Evolutionary conservation across 2,329 filamentous ascomycete genomes (phyloP).

Genomic region (Fusarium succisae): DNA sequence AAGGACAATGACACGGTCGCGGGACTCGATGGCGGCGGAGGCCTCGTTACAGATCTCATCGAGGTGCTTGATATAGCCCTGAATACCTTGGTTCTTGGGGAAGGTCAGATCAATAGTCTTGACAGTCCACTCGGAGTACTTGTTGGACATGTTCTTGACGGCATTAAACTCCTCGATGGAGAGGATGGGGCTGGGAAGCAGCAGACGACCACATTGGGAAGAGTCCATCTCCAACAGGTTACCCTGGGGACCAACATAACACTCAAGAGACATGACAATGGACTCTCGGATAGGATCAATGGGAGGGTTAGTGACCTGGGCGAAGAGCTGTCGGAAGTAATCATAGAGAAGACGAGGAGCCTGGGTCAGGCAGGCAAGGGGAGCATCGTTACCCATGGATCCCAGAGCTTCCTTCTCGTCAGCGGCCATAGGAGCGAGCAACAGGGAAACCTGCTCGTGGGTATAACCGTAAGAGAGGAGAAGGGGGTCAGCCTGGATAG

Average conservation of each 20-base stretch:
- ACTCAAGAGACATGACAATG: constrained; percentile 97
- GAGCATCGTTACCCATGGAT: constrained; percentile 97
- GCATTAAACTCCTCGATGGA: constrained; percentile 92
- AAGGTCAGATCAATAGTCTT: constrained; percentile 94
- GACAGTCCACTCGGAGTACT: constrained; percentile 85
- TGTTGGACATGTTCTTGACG: constrained; percentile 76
- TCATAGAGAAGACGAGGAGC: constrained; percentile 90
- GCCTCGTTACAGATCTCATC: constrained; percentile 89
- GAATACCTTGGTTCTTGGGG: constrained; percentile 81
- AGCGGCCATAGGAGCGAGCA: constrained; percentile 94
- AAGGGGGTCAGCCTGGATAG: constrained; percentile 84
- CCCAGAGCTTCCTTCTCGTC: constrained; percentile 97
- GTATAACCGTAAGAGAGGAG: constrained; percentile 93
- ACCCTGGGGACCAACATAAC: constrained; percentile 94
- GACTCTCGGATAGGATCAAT: constrained; percentile 98
- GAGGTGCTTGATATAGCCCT: constrained; percentile 86
- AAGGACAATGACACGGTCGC: constrained; percentile 86
- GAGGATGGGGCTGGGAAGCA: constrained; percentile 88
- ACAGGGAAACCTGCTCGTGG: constrained; percentile 90
- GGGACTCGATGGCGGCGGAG: constrained; percentile 83
- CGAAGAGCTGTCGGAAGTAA: constrained; percentile 98
- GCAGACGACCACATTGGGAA: constrained; percentile 85
- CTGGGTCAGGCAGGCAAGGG: constrained; percentile 88
- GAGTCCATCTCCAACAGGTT: constrained; percentile 94
- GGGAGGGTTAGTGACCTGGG: constrained; percentile 96